Evolutionary conservation across 345 rosid species (phyloP).

Genomic region (Eucalyptus tenuipes): DNA sequence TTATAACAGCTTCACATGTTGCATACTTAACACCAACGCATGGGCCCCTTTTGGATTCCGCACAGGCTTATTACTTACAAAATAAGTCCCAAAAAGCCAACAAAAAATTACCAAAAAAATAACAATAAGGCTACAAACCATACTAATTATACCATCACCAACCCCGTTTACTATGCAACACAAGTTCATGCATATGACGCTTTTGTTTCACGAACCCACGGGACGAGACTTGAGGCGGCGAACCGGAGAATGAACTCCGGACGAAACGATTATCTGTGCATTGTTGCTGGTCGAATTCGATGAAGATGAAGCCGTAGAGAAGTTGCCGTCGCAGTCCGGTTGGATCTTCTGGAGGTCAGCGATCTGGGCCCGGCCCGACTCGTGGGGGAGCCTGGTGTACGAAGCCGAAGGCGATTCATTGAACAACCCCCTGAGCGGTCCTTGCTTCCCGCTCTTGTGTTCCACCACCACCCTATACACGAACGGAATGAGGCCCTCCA

Average conservation of each 20-base stretch:
- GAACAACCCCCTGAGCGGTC: neutral
- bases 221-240: neutral
- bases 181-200: neutral
- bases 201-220: neutral
- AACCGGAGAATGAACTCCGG: neutral
- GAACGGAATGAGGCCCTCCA: conserved; percentile 8
- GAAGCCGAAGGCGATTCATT: neutral
- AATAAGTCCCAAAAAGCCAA: neutral
- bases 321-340: neutral
- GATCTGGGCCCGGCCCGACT: neutral
- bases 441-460: neutral
- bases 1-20: neutral
- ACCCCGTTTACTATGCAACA: neutral
- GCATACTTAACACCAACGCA: neutral
- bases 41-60: neutral
- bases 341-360: neutral
- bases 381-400: neutral
- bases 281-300: neutral
- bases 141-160: neutral
- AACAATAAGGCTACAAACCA: neutral
- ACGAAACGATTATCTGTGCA: neutral
- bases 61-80: neutral
- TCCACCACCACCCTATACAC: neutral
- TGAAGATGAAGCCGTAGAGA: neutral
- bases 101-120: neutral